Conservation (phyloP, 805 yeast genomes). For the Cyberlindnera maritima region DNA sequence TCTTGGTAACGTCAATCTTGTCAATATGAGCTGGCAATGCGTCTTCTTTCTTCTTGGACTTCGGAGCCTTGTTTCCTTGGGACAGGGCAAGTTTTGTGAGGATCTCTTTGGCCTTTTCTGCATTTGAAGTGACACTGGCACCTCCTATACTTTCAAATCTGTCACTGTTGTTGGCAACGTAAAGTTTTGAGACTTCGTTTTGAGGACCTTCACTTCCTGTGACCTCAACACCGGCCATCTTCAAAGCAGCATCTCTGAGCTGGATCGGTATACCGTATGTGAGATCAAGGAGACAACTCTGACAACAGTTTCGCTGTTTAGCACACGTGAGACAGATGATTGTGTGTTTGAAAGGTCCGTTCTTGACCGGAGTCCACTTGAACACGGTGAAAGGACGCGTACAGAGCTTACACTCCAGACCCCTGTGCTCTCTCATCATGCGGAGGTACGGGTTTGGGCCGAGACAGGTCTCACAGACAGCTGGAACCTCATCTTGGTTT, state of each 20-base stretch:
- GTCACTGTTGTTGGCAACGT: conserved; percentile 50
- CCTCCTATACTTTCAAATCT: conserved; percentile 34
- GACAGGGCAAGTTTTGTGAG: conserved; percentile 40
- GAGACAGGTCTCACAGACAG: conserved; percentile 70
- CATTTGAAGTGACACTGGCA: conserved; percentile 32
- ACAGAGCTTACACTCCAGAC: conserved; percentile 84
- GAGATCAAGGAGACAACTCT: conserved; percentile 80
- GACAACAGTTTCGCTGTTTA: conserved; percentile 78
- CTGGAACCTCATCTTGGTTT: conserved; percentile 38
- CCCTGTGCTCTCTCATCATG: conserved; percentile 65
- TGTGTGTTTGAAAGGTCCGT: conserved; percentile 53
- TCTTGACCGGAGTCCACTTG: conserved; percentile 60
- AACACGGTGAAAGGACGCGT: conserved; percentile 81
- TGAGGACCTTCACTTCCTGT: conserved; percentile 36
- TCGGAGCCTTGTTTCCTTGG: conserved; percentile 15
- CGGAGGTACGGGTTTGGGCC: conserved; percentile 67
- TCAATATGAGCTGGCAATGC: conserved; percentile 19
- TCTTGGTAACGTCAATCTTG: conserved; percentile 45
- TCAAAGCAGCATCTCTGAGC: conserved; percentile 75
- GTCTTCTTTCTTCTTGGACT: conserved; percentile 14
- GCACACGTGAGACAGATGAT: conserved; percentile 80
- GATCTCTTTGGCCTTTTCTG: conserved; percentile 48
- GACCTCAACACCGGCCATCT: conserved; percentile 55
- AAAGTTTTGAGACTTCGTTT: conserved; percentile 52
- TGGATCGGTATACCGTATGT: conserved; percentile 78